Evolutionary conservation across 1,139 yeast genomes (phyloP), one percentile per base, ranked within the genome.

Genomic region (Komagataea norvegica): DNA sequence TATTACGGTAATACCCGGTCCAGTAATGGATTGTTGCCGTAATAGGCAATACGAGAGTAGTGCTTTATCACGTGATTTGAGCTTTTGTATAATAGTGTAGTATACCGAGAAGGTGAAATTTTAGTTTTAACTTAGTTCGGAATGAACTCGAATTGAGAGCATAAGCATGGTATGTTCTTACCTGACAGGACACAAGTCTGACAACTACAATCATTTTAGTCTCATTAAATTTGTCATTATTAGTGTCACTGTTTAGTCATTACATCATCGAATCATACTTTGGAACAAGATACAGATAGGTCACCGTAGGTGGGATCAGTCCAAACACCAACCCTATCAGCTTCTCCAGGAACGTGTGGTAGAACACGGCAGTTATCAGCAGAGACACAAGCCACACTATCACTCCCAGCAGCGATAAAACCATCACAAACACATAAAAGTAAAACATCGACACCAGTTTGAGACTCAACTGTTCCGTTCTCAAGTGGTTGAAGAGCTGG

Each of bases 271-370:
- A 25, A 30, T 17, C 19, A 21, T 21, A 21, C 15, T 29, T 25
- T 13, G 31, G 32, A 9, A 25, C 28, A 5, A 38, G 33, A 10
- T 8, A 14, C 8, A 29, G 22, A 11, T 35, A 35, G 1, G 33
- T 29, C 13, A 33, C 22, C 17, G 33, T 25, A 4, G 34, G 33
- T 5, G 34, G 29, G 4, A 25, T 5, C 40, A 33, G 23, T 2
- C 50, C 52, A 8, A 42, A 19, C 0, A 23, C 2, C 7, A 47
- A 23, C 0, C 53, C 53, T 2, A 39, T 8, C 1, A 45, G 7
- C 29, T 47, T 47, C 28, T 49, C 53, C 4, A 22, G 6, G 4
- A 44, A 11, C 0, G 49, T 43, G 29, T 49, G 53, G 32, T 49
- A 49, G 25, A 49, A 41, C 7, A 43, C 36, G 2, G 52, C 31